phyloP scores from a whole-genome alignment of 1,284 basidiomycete genomes.

The Athelia sp. region DNA sequence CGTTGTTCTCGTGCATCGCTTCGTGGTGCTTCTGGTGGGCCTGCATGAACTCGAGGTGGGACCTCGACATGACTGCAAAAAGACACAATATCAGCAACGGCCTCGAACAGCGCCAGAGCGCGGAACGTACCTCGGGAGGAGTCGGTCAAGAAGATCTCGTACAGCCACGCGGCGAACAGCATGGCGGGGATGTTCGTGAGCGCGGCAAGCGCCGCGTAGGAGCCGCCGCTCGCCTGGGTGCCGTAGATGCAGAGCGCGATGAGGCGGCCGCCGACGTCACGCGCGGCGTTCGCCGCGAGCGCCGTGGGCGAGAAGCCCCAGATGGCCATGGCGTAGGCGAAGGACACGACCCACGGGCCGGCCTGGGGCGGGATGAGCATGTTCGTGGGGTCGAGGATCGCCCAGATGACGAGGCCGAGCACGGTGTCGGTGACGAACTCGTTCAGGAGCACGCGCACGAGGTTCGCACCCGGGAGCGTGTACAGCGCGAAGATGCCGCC shows the following conservation, averaged over 20 bases:
- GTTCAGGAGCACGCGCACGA: constrained; percentile 56
- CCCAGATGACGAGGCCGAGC: constrained; percentile 54
- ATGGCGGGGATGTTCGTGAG: constrained; percentile 64
- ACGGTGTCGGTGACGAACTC: constrained; percentile 70
- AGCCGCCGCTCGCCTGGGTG: constrained; percentile 43
- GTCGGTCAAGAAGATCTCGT: constrained; percentile 51
- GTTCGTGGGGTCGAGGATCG: constrained; percentile 58
- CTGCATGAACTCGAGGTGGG: constrained; percentile 2
- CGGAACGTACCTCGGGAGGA: constrained; percentile 35
- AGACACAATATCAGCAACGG: not conserved
- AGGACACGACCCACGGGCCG: constrained; percentile 46
- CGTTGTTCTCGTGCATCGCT: not conserved
- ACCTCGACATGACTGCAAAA: not conserved
- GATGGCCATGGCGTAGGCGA: constrained; percentile 50
- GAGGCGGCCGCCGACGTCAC: constrained; percentile 61
- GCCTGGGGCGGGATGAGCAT: constrained; percentile 47
- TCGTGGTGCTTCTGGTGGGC: constrained; percentile 1
- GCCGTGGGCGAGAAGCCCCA: constrained; percentile 55
- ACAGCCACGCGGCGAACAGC: constrained; percentile 42
- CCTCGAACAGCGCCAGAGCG: not conserved
- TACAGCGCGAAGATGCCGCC: constrained; percentile 61
- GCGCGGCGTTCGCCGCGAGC: constrained; percentile 59
- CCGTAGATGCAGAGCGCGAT: constrained; percentile 59
- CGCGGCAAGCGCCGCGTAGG: constrained; percentile 59
- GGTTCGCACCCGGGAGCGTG: constrained; percentile 39